Base-by-base conservation (phyloP, 768 basidiomycete species). In the Russula ochroleuca region DNA sequence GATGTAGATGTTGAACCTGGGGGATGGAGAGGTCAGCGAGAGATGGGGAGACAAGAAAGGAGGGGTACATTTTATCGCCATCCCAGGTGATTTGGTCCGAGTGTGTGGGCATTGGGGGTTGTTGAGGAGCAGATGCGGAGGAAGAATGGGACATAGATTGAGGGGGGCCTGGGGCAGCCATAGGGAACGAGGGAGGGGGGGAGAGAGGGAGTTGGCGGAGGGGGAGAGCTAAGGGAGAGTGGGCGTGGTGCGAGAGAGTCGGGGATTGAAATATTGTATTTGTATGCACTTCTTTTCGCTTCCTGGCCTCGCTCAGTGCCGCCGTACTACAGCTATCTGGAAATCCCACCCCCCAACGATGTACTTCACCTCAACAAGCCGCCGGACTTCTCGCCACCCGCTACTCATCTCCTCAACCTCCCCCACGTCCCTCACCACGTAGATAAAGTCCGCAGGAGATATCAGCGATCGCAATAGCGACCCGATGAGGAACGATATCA, bases 401-500 rank as follows among this genome's bases (percentile, higher is more conserved):
- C 72, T 73, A 21, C 70, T 75, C 69, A 75, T 77, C 61, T 79
- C 81, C 71, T 82, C 83, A 59, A 76, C 80, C 64, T 84, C 83
- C 71, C 74, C 72, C 65, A 80, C 66, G 68, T 86, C 84, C 67
- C 78, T 79, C 69, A 83, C 87, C 48, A 92, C 84, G 72, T 93
- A 87, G 49, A 94, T 85, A 76, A 94, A 95, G 75, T 97, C 96
- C 17, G 88, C 91, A 49, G 96, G 92, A 7, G 88, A 90, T 43
- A 98, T 78, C 65, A 98, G 79, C 19, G 92, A 93, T 60, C 96
- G 84, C 65, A 97, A 76, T 60, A 98, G 78, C 31, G 93, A 95
- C 61, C 96, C 96, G 70, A 98, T 83, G 70, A 98, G 77, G 75
- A 98, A 94, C 31, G 90, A 88, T 69, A 97, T 90, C 66, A 98